Evolutionary conservation across 305 asterid genomes (phyloP), one percentile per base, ranked within the genome.

Genomic region (Solanum hybrid): DNA sequence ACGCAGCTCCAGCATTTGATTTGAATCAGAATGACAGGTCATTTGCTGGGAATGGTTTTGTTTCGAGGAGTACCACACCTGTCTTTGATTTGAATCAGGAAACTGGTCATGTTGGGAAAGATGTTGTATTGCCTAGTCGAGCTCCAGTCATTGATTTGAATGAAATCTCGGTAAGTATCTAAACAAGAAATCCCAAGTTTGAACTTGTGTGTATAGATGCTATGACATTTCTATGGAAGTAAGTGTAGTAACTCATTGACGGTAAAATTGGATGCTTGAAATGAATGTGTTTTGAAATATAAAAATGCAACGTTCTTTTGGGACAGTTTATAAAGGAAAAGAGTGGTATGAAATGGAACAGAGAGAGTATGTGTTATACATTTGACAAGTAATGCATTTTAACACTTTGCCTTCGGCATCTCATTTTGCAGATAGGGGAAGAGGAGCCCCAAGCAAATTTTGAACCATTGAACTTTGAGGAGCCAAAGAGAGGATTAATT

Each of bases 121-220:
- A 95, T 73, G 89, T 92, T 86, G 45, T 92, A 57, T 78, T 91
- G 89, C 94, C 91, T 31, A 92, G 90, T 86, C 95, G 94, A 79
- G 95, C 96, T 90, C 99, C 97, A 73, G 92, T 91, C 75, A 96
- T 97, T 13, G 99, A 97, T 94, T 91, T 97, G 73, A 97, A 97
- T 89, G 96, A 96, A 91, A 94, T 96, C 89, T 97, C 98, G 92
- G 99, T 97, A 92, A 79, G 92, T 90, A 86, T 10, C 80, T 90
- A 0, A 73, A 86, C 79, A n/a, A 61, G 34, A 86, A 61, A 33
- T 65, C 79, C 32, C 57, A 61, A 86, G 33, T 81, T 81, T 13
- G 14, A 37, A 37, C n/a, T 80, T 79, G 51, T 79, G 84, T 36
- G 17, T 79, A 34, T 79, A 79, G 7, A 79, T 10, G 84, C 41